Conservation (phyloP, 2,329 filamentous ascomycete species). For the Trichoderma asperellum region DNA sequence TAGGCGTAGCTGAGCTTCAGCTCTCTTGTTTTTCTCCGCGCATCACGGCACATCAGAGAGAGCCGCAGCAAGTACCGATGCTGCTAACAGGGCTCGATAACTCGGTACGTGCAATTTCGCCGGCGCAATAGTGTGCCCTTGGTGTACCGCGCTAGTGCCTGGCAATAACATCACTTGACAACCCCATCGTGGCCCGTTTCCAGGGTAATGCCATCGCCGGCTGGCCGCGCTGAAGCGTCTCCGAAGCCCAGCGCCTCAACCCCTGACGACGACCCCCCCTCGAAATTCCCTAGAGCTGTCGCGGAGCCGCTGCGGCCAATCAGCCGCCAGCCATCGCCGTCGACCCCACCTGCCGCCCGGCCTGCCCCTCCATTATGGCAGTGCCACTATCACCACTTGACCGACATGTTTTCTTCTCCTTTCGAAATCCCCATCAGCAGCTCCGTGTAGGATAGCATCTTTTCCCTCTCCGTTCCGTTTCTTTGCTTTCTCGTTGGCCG, state of each 20-base stretch:
- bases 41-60: background rate
- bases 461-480: background rate
- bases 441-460: constrained; percentile 11
- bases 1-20: background rate
- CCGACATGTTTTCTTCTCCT: constrained; percentile 25
- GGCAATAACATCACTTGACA: constrained; percentile 22
- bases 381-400: constrained; percentile 24
- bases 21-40: background rate
- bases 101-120: constrained; percentile 16
- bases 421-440: constrained; percentile 19
- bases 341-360: constrained; percentile 26
- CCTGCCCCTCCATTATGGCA: constrained; percentile 27
- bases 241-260: background rate
- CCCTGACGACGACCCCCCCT: constrained; percentile 8
- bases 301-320: constrained; percentile 21
- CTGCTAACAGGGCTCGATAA: constrained; percentile 25
- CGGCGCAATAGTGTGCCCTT: background rate
- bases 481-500: constrained; percentile 22
- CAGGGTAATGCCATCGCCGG: background rate
- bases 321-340: constrained; percentile 8
- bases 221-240: background rate
- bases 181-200: background rate
- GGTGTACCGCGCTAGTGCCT: constrained; percentile 25
- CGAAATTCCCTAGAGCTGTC: background rate
- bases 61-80: background rate